phyloP scores from a whole-genome alignment of 148 eudicot genomes.

The Agrostemma githago region DNA sequence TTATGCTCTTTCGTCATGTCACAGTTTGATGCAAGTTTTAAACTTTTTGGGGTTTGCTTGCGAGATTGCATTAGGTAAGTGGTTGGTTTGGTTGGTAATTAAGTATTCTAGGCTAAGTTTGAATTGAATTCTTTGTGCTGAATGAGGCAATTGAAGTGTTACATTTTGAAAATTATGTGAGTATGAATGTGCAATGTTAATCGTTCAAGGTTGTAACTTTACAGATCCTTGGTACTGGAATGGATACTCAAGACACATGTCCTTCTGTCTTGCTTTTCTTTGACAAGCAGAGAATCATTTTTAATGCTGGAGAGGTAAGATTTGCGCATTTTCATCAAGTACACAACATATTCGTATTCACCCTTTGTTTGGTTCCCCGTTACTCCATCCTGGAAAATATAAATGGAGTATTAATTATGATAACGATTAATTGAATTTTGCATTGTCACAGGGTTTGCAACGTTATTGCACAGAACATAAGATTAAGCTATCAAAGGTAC shows the following conservation, averaged over 20 bases:
- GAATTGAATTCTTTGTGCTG: not conserved
- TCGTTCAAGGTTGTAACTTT: constrained; percentile 4
- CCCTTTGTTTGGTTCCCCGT: not conserved
- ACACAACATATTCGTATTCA: not conserved
- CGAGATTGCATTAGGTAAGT: not conserved
- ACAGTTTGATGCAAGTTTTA: not conserved
- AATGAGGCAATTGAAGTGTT: not conserved
- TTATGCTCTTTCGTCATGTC: not conserved
- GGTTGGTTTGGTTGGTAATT: not conserved
- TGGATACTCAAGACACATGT: constrained; percentile 89
- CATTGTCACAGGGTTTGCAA: constrained; percentile 69
- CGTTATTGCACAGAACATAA: constrained; percentile 84
- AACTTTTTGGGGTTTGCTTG: not conserved
- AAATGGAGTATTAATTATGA: not conserved
- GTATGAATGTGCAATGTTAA: not conserved
- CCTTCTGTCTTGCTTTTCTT: constrained; percentile 87
- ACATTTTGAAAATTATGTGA: not conserved
- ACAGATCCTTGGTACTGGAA: constrained; percentile 86
- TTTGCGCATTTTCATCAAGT: not conserved
- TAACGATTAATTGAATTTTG: constrained; percentile 1
- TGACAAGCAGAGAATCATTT: constrained; percentile 79
- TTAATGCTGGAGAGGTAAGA: constrained; percentile 97
- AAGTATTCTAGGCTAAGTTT: not conserved
- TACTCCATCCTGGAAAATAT: not conserved
- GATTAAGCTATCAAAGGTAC: constrained; percentile 87